Percentiles rank a stretch among this genome's conserved stretches.
Conservation (phyloP, 202 grass and related monocot genomes). For the Panicum hallii region DNA sequence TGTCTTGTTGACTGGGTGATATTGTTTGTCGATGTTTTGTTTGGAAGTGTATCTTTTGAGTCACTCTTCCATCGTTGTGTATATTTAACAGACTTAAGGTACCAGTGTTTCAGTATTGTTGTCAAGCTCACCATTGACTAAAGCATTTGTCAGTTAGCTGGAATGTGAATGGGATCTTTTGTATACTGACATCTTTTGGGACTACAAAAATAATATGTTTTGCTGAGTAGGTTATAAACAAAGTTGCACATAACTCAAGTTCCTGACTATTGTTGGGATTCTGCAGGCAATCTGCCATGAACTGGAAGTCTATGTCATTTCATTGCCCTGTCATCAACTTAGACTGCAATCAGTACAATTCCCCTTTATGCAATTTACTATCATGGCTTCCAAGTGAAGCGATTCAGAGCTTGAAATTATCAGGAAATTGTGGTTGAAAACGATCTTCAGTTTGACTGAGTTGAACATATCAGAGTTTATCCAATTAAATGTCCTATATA, state of each 20-base stretch:
- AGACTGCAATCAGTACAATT: not conserved
- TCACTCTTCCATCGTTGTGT: not conserved
- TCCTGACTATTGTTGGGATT: not conserved
- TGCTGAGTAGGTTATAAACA: slow-evolving; percentile 3
- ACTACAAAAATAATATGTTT: not conserved
- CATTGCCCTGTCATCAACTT: slow-evolving; percentile 22
- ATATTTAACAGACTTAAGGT: not conserved
- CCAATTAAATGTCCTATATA: slow-evolving; percentile 1
- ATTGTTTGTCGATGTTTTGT: not conserved
- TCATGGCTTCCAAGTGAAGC: not conserved
- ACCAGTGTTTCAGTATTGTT: not conserved
- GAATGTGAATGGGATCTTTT: not conserved
- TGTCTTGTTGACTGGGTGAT: not conserved
- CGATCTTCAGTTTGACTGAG: too few relatives aligned
- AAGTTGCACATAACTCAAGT: not conserved
- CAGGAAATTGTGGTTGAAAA: slow-evolving; percentile 8
- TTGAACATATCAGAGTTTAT: not conserved
- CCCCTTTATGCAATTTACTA: not conserved
- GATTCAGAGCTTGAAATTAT: not conserved
- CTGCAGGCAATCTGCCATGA: not conserved
- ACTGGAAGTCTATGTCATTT: not conserved
- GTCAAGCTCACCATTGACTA: not conserved
- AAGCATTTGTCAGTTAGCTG: not conserved
- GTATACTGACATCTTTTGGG: not conserved
- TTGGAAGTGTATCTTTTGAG: not conserved